A percentile compares a stretch with the other conserved stretches of the same genome.
phyloP scores from a whole-genome alignment of 345 rosid genomes.

The Aethionema arabicum region DNA sequence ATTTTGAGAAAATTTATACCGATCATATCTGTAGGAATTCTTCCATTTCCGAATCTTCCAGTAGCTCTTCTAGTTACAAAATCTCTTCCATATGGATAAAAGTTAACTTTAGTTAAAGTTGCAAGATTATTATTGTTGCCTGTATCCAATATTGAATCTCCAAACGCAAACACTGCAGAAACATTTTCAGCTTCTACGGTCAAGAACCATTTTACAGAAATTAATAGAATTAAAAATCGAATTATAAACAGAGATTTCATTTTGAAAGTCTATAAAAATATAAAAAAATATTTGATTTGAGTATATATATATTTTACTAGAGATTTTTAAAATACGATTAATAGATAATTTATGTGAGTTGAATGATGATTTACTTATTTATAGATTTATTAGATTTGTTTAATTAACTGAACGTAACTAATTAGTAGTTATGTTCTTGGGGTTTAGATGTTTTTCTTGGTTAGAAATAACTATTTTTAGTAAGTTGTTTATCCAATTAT shows the following conservation, averaged over 20 bases:
- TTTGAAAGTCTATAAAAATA: not conserved
- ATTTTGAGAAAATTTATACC: slow-evolving; percentile 22
- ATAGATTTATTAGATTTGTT: not conserved
- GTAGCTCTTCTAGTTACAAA: slow-evolving; percentile 34
- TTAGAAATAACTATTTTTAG: slow-evolving; percentile 19
- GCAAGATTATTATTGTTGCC: slow-evolving; percentile 38
- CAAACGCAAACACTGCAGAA: slow-evolving; percentile 39
- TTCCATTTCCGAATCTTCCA: slow-evolving; percentile 43
- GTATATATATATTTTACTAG: too few species aligned
- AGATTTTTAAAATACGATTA: too few species aligned
- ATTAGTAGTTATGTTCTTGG: not conserved
- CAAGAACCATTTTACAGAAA: slow-evolving; percentile 1
- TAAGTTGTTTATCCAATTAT: slow-evolving; percentile 10
- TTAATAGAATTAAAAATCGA: slow-evolving; percentile 6
- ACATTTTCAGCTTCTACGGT: slow-evolving; percentile 20
- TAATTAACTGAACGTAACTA: slow-evolving; percentile 11
- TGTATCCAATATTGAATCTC: slow-evolving; percentile 46
- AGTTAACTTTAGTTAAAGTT: slow-evolving; percentile 33
- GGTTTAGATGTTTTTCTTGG: not conserved
- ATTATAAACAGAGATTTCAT: slow-evolving; percentile 8
- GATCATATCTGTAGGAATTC: slow-evolving; percentile 39
- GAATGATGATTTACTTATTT: slow-evolving; percentile 9
- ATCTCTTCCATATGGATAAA: slow-evolving; percentile 39
- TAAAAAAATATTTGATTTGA: too few species aligned
- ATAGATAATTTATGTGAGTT: not conserved